Conservation (phyloP, 495 filamentous ascomycete genomes). For the Penicillium canariense region DNA sequence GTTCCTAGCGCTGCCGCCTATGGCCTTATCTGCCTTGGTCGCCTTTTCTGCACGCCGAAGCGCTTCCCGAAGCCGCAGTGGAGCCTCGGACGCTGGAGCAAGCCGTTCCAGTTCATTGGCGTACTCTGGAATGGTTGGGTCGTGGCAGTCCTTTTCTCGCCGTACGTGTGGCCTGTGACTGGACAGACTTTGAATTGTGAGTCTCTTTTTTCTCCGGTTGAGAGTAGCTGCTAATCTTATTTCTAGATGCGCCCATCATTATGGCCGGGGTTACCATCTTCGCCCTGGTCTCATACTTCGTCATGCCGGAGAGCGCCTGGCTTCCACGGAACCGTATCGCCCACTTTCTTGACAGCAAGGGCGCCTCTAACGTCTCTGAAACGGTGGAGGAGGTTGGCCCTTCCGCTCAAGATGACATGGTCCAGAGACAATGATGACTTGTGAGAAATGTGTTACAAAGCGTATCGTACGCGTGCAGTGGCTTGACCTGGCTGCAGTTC, state of each 20-base stretch:
- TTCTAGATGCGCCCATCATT: conserved; percentile 48
- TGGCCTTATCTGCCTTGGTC: conserved; percentile 52
- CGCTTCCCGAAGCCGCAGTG: conserved; percentile 46
- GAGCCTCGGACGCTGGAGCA: conserved; percentile 44
- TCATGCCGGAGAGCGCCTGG: conserved; percentile 49
- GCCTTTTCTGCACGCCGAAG: conserved; percentile 46
- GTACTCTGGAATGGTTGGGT: conserved; percentile 54
- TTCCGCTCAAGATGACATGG: conserved; percentile 7
- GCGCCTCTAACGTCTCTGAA: conserved; percentile 26
- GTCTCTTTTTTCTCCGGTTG: conserved; percentile 6
- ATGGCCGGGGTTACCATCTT: conserved; percentile 50
- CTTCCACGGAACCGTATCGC: conserved; percentile 42
- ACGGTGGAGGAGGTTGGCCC: conserved; percentile 27
- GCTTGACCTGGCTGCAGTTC: too few relatives aligned
- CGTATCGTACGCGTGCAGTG: too few relatives aligned
- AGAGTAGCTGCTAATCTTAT: background rate
- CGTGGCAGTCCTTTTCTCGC: conserved; percentile 48
- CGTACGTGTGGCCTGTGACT: conserved; percentile 44
- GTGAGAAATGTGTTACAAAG: too few relatives aligned
- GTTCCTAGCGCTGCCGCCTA: conserved; percentile 54
- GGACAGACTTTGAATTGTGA: conserved; percentile 47
- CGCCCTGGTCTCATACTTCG: conserved; percentile 46
- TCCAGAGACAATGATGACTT: conserved; percentile 12
- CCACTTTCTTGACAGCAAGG: conserved; percentile 48
- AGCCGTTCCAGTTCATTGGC: conserved; percentile 48